Evolutionary conservation across 1,284 basidiomycete species (phyloP).

Genomic region (Cystobasidium pallidum): DNA sequence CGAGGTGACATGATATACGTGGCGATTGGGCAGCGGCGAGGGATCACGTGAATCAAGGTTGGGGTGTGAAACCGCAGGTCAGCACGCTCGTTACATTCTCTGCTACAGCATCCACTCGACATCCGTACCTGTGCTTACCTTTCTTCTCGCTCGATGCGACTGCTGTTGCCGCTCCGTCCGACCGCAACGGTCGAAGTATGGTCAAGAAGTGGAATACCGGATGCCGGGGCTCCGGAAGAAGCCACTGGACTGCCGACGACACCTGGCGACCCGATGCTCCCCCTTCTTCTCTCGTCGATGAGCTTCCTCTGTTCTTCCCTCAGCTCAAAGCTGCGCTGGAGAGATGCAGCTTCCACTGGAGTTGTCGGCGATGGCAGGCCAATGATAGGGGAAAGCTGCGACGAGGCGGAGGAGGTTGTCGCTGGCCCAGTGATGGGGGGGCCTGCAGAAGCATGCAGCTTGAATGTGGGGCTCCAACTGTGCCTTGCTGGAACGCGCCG

Average conservation of each 20-base stretch:
- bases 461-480: too few relatives aligned
- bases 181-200: background rate
- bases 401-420: background rate
- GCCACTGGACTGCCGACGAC: background rate
- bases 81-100: background rate
- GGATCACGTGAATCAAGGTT: background rate
- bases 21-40: too few relatives aligned
- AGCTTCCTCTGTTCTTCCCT: constrained; percentile 17
- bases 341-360: constrained; percentile 8
- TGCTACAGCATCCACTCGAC: background rate
- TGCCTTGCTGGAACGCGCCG: too few relatives aligned
- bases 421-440: background rate
- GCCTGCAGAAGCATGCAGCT: too few relatives aligned
- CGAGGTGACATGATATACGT: too few relatives aligned
- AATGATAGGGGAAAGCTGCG: constrained; percentile 5
- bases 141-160: background rate
- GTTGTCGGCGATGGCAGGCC: constrained; percentile 23
- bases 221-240: too few relatives aligned
- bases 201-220: background rate
- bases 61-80: background rate
- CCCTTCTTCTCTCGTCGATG: constrained; percentile 2
- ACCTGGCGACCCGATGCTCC: too few relatives aligned
- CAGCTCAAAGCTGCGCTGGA: constrained; percentile 16
- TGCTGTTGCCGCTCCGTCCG: too few relatives aligned
- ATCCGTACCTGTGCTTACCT: background rate